These are phyloP conservation scores for Starmerella kuoi DNA, from an alignment of 805 yeast species.

Conservation along the genomic window DNA sequence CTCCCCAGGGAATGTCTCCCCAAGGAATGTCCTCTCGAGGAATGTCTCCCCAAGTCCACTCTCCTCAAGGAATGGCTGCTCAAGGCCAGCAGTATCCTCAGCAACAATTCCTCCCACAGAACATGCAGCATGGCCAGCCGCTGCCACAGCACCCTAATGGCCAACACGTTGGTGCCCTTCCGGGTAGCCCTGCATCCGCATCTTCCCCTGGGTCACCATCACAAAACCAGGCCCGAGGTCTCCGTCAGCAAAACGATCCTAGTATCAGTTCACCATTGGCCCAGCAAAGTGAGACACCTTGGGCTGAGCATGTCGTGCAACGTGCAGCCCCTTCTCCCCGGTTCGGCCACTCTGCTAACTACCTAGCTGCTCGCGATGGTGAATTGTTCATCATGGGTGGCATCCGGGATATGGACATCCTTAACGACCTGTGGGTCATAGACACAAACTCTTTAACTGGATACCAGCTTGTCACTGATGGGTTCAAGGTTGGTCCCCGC, in stretches of 20 bases:
- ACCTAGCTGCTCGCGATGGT: constrained; percentile 62
- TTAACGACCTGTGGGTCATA: constrained; percentile 91
- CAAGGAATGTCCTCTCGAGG: background rate
- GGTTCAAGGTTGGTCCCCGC: constrained; percentile 70
- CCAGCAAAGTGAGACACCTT: constrained; percentile 28
- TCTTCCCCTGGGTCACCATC: no score
- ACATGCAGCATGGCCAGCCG: no score
- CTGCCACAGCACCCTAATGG: no score
- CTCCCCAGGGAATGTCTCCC: background rate
- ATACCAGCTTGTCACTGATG: constrained; percentile 57
- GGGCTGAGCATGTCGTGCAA: constrained; percentile 27
- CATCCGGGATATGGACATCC: constrained; percentile 77
- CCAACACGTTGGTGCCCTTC: no score
- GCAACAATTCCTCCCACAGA: no score
- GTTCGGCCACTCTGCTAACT: constrained; percentile 80
- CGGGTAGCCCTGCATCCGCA: no score
- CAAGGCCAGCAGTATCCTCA: no score
- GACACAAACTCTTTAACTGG: constrained; percentile 38
- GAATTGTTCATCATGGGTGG: constrained; percentile 92
- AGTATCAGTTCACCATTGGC: no score
- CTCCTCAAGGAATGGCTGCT: no score
- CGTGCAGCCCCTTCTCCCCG: constrained; percentile 79
- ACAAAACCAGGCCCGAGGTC: no score
- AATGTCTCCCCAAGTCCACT: no score
- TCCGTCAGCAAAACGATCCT: no score